A percentile compares a stretch with the other conserved stretches of the same genome.
These are phyloP conservation scores for Penicillium hesseltinei DNA, from an alignment of 2,329 filamentous ascomycete species.

Conservation along the genomic window DNA sequence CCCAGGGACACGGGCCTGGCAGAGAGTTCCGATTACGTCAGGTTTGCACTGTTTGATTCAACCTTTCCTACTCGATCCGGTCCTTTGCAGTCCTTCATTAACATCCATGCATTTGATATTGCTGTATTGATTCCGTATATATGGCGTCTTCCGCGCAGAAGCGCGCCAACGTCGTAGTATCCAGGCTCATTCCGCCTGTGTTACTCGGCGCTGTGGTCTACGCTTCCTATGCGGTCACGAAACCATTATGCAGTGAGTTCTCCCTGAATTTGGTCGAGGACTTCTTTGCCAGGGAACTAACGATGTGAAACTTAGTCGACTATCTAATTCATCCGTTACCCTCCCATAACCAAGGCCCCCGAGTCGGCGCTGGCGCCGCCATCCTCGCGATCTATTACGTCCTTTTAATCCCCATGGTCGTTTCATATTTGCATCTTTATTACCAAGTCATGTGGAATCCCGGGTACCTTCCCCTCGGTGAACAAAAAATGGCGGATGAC, in stretches of 20 bases:
- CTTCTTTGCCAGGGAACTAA: background rate
- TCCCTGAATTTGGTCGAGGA: background rate
- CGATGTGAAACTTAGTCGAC: conserved; percentile 54
- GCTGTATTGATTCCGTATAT: conserved; percentile 15
- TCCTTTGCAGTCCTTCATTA: background rate
- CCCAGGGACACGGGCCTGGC: background rate
- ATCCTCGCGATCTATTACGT: conserved; percentile 72
- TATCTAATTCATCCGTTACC: conserved; percentile 62
- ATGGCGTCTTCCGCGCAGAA: conserved; percentile 40
- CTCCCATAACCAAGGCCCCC: conserved; percentile 39
- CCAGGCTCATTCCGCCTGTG: conserved; percentile 67
- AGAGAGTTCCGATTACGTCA: conserved; percentile 5
- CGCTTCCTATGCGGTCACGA: conserved; percentile 69
- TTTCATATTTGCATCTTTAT: conserved; percentile 70
- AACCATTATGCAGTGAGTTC: conserved; percentile 64
- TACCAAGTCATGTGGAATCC: conserved; percentile 67
- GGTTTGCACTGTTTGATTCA: conserved; percentile 11
- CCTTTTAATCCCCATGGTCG: conserved; percentile 64
- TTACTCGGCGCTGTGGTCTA: conserved; percentile 66
- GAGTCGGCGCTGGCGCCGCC: conserved; percentile 61
- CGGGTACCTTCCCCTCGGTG: conserved; percentile 69
- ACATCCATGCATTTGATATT: conserved; percentile 19
- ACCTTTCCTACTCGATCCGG: background rate
- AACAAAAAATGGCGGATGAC: conserved; percentile 36
- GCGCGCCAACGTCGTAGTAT: conserved; percentile 57